A percentile compares a stretch with the other conserved stretches of the same genome.
Conservation (phyloP, 108 stramenopile genomes). For the Cyclotella atomus region DNA sequence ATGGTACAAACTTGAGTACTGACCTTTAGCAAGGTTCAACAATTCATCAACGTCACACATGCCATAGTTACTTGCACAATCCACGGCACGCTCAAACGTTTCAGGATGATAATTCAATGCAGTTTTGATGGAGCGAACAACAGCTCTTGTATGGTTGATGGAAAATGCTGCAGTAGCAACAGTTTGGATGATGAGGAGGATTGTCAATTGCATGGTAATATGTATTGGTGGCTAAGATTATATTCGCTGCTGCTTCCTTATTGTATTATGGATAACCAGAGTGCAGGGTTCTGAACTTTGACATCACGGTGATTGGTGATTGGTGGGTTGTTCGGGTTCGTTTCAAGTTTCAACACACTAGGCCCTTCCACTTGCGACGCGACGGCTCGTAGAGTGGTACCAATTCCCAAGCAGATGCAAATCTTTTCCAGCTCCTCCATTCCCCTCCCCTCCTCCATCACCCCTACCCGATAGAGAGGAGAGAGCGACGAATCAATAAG, state of each 20-base stretch:
- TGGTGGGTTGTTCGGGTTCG: background rate
- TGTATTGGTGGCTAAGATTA: background rate
- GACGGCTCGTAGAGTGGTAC: background rate
- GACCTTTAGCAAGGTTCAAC: constrained; percentile 40
- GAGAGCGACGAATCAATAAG: no score
- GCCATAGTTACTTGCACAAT: constrained; percentile 44
- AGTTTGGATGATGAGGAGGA: constrained; percentile 10
- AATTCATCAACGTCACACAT: constrained; percentile 46
- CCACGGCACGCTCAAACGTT: constrained; percentile 36
- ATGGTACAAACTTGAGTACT: no score
- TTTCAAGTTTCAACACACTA: no score
- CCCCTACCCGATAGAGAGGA: no score
- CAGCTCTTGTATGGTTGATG: background rate
- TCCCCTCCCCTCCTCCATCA: background rate
- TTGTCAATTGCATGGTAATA: constrained; percentile 7
- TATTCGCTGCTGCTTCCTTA: no score
- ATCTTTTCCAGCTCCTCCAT: background rate
- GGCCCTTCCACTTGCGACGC: no score
- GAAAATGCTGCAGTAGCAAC: background rate
- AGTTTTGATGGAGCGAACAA: background rate
- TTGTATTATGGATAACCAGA: no score
- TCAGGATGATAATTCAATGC: constrained; percentile 23
- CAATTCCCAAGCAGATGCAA: background rate
- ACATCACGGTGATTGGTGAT: background rate
- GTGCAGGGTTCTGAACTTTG: background rate